Conservation (phyloP, 441 rosid genomes). For the Raphanus hybrid region DNA sequence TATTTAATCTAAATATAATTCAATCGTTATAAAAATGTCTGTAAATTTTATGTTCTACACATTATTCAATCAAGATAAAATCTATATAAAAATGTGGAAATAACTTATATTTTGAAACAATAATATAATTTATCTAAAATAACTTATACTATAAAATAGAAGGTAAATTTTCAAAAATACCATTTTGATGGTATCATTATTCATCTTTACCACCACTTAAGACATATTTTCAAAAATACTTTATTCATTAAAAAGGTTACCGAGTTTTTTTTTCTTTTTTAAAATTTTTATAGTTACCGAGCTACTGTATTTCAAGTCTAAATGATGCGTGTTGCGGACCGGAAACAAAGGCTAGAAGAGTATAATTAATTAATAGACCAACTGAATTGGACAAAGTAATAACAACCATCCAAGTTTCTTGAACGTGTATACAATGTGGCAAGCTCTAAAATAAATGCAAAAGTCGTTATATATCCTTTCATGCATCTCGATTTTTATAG, state of each 20-base stretch:
- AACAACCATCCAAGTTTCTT: not conserved
- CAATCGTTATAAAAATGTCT: not conserved
- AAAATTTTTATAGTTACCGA: no score
- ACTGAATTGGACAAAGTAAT: no score
- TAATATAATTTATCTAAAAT: no score
- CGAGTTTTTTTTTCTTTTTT: no score
- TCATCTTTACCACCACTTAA: no score
- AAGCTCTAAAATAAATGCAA: not conserved
- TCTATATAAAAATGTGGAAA: not conserved
- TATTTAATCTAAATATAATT: not conserved
- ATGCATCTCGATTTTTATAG: not conserved
- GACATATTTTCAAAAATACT: no score
- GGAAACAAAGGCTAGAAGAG: no score
- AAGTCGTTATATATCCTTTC: not conserved
- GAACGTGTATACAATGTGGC: not conserved
- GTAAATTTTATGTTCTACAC: not conserved
- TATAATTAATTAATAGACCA: no score
- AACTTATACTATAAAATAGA: not conserved
- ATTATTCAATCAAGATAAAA: not conserved
- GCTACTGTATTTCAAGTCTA: not conserved
- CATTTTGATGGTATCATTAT: no score
- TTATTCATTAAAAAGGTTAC: no score
- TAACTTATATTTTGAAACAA: not conserved
- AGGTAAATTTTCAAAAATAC: no score
- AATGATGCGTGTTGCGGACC: not conserved